Base-by-base conservation (phyloP, 192 early-diverging fungal genomes). In the Rhizophagus prolifer region DNA sequence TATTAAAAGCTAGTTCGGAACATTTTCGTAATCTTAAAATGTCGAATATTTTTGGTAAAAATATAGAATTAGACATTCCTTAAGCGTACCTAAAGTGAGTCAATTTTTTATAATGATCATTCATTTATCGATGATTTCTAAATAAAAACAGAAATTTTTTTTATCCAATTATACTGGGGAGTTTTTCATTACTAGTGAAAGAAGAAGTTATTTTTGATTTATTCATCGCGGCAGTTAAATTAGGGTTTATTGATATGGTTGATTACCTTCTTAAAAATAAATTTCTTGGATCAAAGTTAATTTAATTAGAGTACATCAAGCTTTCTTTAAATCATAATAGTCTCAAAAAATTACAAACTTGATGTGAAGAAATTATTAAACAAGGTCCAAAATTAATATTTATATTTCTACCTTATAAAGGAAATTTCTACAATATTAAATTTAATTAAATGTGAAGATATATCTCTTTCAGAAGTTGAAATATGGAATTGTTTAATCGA, bases 71-170 rank as follows among this genome's bases (percentile, higher is more conserved):
- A n/a, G n/a, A n/a, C n/a, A n/a, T n/a, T n/a, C n/a, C n/a, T n/a
- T n/a, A n/a, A n/a, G n/a, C n/a, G n/a, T n/a, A n/a, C n/a, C 30
- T 64, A 64, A 64, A 28, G 62, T 64, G 30, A 64, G 30, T 64
- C 1, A 63, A 36, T 8, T 25, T 30, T 23, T 63, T 25, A 63
- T 16, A 13, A 54, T 54, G 0, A 38, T 38, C 36, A 8, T 38
- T 38, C 7, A 4, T 16, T 12, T 16, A 4, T 47, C 16, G 5
- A 54, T 16, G 6, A 54, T 21, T 30, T 14, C 3, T 0, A 13
- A 64, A 25, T 64, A 7, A 21, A 34, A 14, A 4, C 10, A 16
- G 19, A 13, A 5, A 38, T 38, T 8, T 25, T 4, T 5, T n/a
- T 28, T 28, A 28, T 31, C 4, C 8, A 1, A 4, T 26, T 64